A percentile compares a stretch with the other conserved stretches of the same genome.
Evolutionary conservation across 345 rosid species (phyloP).

Genomic region (Balakata baccata): DNA sequence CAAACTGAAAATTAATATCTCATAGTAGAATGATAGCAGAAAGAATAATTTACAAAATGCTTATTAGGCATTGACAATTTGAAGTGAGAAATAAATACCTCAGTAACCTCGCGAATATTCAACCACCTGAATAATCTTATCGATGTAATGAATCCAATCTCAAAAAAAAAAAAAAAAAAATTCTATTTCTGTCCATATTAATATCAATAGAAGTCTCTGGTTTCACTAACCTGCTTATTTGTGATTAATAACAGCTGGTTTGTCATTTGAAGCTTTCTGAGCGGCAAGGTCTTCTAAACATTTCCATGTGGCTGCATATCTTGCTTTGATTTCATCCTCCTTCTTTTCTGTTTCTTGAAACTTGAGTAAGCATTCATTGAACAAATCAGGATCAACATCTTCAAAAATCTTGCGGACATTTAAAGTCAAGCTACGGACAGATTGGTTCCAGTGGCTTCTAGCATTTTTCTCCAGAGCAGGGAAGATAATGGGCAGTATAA

Average conservation of each 20-base stretch:
- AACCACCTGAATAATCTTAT: constrained; percentile 11
- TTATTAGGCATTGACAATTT: constrained; percentile 1
- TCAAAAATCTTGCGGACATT: constrained; percentile 31
- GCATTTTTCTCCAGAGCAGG: constrained; percentile 28
- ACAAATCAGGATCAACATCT: constrained; percentile 26
- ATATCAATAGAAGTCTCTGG: constrained; percentile 15
- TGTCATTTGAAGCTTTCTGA: constrained; percentile 6
- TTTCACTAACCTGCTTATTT: constrained; percentile 16
- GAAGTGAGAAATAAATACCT: neutral
- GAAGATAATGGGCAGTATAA: constrained; percentile 28
- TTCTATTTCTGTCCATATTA: neutral
- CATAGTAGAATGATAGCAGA: neutral
- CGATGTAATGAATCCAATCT: constrained; percentile 8
- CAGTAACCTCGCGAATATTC: neutral
- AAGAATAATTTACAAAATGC: constrained; percentile 21
- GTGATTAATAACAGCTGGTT: neutral
- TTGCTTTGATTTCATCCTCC: constrained; percentile 18
- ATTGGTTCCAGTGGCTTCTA: constrained; percentile 32
- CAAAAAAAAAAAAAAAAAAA: constrained; percentile 7
- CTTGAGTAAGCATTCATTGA: constrained; percentile 21
- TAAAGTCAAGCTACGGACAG: constrained; percentile 31
- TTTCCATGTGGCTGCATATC: constrained; percentile 23
- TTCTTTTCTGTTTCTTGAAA: constrained; percentile 20
- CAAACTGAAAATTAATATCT: neutral
- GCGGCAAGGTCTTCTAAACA: constrained; percentile 21